phyloP scores from a whole-genome alignment of 208 protist genomes.

The Endotrypanum monterogeii region DNA sequence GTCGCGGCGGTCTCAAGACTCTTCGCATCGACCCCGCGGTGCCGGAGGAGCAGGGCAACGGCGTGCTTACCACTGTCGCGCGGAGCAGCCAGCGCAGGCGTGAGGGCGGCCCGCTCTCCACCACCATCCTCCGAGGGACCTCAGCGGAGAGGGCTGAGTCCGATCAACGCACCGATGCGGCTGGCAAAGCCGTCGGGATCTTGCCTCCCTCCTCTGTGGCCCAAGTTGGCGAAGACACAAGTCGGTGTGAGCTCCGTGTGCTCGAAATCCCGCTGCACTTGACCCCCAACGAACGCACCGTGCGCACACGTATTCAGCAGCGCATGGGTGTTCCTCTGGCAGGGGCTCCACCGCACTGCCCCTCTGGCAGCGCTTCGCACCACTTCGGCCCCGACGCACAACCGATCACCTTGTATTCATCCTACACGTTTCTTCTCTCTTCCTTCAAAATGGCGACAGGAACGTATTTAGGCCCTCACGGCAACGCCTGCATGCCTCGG shows the following conservation, averaged over 20 bases:
- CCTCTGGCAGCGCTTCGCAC: neutral
- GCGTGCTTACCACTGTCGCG: constrained; percentile 1
- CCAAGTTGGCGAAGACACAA: neutral
- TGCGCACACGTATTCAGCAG: constrained; percentile 31
- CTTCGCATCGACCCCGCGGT: constrained; percentile 3
- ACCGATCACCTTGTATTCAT: constrained; percentile 22
- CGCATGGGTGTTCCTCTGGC: constrained; percentile 24
- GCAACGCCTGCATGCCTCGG: neutral
- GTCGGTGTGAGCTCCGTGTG: neutral
- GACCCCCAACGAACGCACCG: constrained; percentile 16
- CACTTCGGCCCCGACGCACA: neutral
- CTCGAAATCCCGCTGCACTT: constrained; percentile 19
- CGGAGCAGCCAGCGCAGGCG: constrained; percentile 7
- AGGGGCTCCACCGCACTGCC: neutral
- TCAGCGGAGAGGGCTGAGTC: neutral
- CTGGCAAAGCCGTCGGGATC: neutral
- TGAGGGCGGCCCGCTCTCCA: neutral
- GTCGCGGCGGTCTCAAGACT: constrained; percentile 24
- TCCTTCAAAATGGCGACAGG: constrained; percentile 12
- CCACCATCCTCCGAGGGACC: neutral
- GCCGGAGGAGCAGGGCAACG: neutral
- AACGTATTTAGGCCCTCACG: neutral
- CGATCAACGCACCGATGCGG: constrained; percentile 1
- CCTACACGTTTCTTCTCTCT: constrained; percentile 33
- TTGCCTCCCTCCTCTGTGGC: neutral